phyloP scores from a whole-genome alignment of 2,329 filamentous ascomycete genomes.

The Sporothrix pallida region DNA sequence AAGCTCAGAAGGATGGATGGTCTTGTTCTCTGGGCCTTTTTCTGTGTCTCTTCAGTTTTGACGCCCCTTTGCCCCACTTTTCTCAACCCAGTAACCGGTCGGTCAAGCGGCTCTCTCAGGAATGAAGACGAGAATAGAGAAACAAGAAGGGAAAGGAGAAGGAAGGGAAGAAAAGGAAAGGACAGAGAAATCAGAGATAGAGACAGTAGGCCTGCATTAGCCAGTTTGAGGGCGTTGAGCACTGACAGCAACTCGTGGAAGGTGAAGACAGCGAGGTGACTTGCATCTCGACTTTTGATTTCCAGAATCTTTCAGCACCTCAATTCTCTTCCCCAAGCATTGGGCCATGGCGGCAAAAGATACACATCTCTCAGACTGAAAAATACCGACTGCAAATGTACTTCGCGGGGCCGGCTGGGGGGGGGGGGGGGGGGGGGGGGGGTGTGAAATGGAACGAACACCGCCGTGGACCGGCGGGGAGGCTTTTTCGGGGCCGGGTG shows the following conservation, averaged over 20 bases:
- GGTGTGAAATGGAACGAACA: background rate
- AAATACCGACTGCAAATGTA: background rate
- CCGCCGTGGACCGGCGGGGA: conserved; percentile 16
- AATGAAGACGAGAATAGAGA: conserved; percentile 16
- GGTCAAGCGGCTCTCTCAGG: conserved; percentile 35
- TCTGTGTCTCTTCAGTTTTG: background rate
- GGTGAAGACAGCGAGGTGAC: conserved; percentile 1
- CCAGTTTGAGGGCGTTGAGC: background rate
- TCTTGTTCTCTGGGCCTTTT: background rate
- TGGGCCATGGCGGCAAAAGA: conserved; percentile 15
- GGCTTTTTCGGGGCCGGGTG: no score
- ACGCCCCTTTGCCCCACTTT: conserved; percentile 19
- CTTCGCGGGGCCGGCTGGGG: conserved; percentile 8
- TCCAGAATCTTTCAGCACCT: no score
- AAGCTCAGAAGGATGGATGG: background rate
- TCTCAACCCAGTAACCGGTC: conserved; percentile 34
- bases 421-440: no score
- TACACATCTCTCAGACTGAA: background rate
- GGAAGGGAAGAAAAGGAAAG: background rate
- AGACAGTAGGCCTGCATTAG: background rate
- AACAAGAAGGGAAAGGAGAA: background rate
- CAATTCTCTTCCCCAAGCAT: background rate
- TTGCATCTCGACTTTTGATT: background rate
- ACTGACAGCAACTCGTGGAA: background rate
- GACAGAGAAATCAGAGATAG: background rate